Percentiles rank a stretch among this genome's conserved stretches.
Conservation (phyloP, 176 grass and related monocot species). For the Avena sativa region DNA sequence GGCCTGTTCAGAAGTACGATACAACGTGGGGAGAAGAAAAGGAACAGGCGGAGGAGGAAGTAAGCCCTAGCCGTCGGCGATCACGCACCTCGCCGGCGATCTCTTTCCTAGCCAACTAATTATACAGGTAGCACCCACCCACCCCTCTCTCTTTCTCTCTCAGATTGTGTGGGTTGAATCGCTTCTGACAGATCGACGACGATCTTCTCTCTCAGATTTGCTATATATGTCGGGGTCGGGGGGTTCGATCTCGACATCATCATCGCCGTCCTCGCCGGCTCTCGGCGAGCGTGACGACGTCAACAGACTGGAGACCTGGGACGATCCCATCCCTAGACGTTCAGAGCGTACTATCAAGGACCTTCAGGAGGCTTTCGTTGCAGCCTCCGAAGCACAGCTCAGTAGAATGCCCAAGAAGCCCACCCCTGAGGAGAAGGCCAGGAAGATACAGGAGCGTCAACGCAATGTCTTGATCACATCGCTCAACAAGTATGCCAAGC, state of each 20-base stretch:
- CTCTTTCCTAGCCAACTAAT: no score
- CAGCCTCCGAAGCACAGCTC: neutral
- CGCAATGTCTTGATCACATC: neutral
- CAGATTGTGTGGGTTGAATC: no score
- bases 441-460: neutral
- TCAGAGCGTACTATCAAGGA: neutral
- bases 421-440: neutral
- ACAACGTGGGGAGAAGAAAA: no score
- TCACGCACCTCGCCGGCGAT: no score
- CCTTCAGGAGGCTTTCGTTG: neutral
- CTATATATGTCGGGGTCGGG: neutral
- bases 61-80: no score
- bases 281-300: conserved; percentile 14
- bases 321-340: neutral
- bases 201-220: neutral
- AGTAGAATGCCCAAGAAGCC: neutral
- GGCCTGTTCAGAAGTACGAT: no score
- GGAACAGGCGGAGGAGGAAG: no score
- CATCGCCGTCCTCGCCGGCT: neutral
- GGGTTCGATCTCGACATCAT: neutral
- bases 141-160: no score
- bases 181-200: no score
- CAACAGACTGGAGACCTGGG: neutral
- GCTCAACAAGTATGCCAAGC: neutral
- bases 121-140: no score